Base-by-base conservation (phyloP, 2,329 filamentous ascomycete species). In the Aspergillus latus region DNA sequence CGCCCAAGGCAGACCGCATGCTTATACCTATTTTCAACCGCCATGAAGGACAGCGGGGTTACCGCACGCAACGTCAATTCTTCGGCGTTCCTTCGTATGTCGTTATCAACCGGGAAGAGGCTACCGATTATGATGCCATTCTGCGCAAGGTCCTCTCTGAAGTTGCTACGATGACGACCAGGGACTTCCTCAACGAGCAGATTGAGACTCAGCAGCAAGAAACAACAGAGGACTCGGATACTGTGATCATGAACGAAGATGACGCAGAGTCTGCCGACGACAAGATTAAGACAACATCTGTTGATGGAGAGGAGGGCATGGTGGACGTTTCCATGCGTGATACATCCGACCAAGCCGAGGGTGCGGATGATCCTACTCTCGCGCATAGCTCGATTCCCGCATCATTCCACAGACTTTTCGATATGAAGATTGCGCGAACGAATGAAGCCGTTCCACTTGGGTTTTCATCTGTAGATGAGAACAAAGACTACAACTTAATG, bases 261-360 rank as follows among this genome's bases (percentile, higher is more conserved):
- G 81, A 83, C 60, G 84, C 82, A 3, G 84, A 89, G 3, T 86
- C 86, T 3, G 84, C 82, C 8, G 88, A 89, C 62, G 80, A 83
- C 21, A 88, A 88, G 67, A 81, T 96, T 46, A 84, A 88, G 56
- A 88, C 90, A 44, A 83, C 85, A 29, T 96, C 92, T 2, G 83
- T 96, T 1, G 88, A 92, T 69, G 89, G 91, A 8, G 93, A 97
- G 71, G 92, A 97, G 59, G 90, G 90, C 59, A 85, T 97, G 66
- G 89, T 97, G 5, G 90, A 97, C 68, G 87, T 99, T 13, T 89
- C 89, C 0, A 92, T 97, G 87, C 86, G 85, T 52, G 88, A 91
- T 64, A 76, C 78, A 2, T 68, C 68, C 13, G 77, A 81, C 56
- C 45, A 57, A 44, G 40, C 59, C 7, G 62, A 65, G 44, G 59